phyloP scores from a whole-genome alignment of 108 stramenopile species.

The Poteriospumella lacustris region DNA sequence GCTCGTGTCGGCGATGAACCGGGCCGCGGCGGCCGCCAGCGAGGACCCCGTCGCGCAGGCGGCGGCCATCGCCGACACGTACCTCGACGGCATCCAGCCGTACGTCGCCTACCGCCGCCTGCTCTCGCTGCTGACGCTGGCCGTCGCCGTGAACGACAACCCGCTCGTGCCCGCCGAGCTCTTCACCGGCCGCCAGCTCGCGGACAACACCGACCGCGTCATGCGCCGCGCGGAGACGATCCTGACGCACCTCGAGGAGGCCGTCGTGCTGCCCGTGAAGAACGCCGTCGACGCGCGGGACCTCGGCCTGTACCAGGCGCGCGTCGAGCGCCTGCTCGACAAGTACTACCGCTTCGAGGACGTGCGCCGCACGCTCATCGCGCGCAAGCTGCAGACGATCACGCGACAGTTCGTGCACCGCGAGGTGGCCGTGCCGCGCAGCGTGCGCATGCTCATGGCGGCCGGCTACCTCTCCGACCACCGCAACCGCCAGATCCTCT shows the following conservation, averaged over 20 bases:
- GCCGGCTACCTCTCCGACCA: background rate
- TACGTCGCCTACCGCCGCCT: constrained; percentile 12
- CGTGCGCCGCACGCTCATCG: background rate
- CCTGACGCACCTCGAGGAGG: background rate
- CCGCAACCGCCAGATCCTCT: background rate
- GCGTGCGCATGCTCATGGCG: background rate
- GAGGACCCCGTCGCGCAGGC: background rate
- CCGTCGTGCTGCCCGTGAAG: background rate
- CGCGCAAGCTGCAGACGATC: background rate
- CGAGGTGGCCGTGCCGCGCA: constrained; percentile 1
- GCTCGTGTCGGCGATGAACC: background rate
- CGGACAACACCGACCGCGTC: background rate
- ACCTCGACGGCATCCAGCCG: constrained; percentile 14
- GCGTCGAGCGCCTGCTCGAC: too few relatives aligned
- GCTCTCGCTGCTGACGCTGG: background rate
- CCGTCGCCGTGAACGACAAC: background rate
- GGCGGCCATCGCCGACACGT: too few relatives aligned
- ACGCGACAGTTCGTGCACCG: background rate
- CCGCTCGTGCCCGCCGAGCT: background rate
- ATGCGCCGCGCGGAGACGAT: background rate
- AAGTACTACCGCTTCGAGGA: background rate
- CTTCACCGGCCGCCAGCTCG: background rate
- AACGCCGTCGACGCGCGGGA: background rate
- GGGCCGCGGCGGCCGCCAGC: background rate
- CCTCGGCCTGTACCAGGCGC: background rate